Conservation (phyloP, 2,329 filamentous ascomycete genomes). For the Aspergillus viridinutans region DNA sequence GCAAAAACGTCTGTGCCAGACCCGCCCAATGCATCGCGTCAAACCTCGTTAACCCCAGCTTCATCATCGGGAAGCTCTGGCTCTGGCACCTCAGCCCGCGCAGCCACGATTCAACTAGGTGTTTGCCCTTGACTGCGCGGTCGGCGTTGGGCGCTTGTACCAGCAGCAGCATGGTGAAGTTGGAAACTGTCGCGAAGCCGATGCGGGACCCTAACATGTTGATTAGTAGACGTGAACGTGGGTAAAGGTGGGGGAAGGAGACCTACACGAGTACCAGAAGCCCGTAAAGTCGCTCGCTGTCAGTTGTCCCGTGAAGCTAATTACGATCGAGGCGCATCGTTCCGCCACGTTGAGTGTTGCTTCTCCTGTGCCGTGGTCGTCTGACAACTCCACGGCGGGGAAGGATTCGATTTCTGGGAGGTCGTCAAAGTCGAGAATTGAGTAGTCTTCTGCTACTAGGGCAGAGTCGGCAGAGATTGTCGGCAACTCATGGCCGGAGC, state of each 20-base stretch:
- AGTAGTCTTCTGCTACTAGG: slow-evolving; percentile 14
- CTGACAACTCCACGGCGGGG: slow-evolving; percentile 20
- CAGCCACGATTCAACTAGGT: slow-evolving; percentile 27
- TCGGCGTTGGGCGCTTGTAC: slow-evolving; percentile 28
- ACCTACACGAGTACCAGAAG: slow-evolving; percentile 34
- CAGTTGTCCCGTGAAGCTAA: slow-evolving; percentile 25
- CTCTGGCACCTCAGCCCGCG: slow-evolving; percentile 27
- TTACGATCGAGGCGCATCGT: slow-evolving; percentile 28
- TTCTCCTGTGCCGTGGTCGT: slow-evolving; percentile 22
- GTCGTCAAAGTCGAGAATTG: slow-evolving; percentile 21
- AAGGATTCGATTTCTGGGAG: slow-evolving; percentile 19
- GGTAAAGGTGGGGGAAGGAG: neutral
- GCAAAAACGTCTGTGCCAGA: slow-evolving; percentile 20
- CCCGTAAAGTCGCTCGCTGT: slow-evolving; percentile 25
- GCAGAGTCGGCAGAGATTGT: slow-evolving; percentile 10
- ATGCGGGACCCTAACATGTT: slow-evolving; percentile 26
- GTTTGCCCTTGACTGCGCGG: slow-evolving; percentile 23
- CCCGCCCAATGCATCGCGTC: slow-evolving; percentile 29
- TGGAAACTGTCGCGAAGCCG: slow-evolving; percentile 32
- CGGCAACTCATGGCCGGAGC: slow-evolving; percentile 27
- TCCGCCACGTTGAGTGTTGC: slow-evolving; percentile 27
- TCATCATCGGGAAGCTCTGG: slow-evolving; percentile 26
- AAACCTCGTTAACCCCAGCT: slow-evolving; percentile 27
- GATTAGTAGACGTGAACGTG: neutral
- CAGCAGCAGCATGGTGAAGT: slow-evolving; percentile 29